Evolutionary conservation across 1,284 basidiomycete species (phyloP).

Genomic region (Fomitopsis schrenkii): DNA sequence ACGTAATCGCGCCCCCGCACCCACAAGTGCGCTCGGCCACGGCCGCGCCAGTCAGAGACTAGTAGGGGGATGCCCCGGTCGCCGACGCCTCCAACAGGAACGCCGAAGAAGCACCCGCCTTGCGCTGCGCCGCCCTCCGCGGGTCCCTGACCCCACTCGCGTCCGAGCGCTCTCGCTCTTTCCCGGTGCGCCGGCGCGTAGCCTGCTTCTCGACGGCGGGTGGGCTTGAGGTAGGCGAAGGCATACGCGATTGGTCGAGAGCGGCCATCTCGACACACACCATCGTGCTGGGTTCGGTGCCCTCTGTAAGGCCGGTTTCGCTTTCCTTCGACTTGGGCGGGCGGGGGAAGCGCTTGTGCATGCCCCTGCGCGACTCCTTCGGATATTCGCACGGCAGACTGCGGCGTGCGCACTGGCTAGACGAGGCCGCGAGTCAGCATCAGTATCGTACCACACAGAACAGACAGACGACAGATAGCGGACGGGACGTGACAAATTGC

Average conservation of each 20-base stretch:
- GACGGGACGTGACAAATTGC: neutral
- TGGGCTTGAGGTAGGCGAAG: too few species aligned
- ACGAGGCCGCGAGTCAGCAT: neutral
- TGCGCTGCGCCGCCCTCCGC: neutral
- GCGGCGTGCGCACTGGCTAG: slow-evolving; percentile 46
- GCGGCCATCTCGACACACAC: neutral
- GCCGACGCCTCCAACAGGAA: neutral
- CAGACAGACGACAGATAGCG: neutral
- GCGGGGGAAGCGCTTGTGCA: slow-evolving; percentile 38
- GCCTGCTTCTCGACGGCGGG: too few species aligned
- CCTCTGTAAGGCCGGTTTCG: slow-evolving; percentile 2
- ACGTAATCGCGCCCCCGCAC: neutral
- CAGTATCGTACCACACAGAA: slow-evolving; percentile 1
- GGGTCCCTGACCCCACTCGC: neutral
- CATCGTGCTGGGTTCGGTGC: neutral
- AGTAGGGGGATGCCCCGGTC: neutral
- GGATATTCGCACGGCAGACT: slow-evolving; percentile 45
- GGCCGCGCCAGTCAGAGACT: neutral
- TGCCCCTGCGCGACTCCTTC: slow-evolving; percentile 48
- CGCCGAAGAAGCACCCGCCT: neutral
- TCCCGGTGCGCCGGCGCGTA: neutral
- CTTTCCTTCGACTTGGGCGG: slow-evolving; percentile 19
- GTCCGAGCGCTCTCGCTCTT: neutral
- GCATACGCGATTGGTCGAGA: neutral
- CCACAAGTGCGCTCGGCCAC: neutral